Evolutionary conservation across 768 basidiomycete genomes (phyloP), one percentile per base, ranked within the genome.

Genomic region (Tremella fuciformis): DNA sequence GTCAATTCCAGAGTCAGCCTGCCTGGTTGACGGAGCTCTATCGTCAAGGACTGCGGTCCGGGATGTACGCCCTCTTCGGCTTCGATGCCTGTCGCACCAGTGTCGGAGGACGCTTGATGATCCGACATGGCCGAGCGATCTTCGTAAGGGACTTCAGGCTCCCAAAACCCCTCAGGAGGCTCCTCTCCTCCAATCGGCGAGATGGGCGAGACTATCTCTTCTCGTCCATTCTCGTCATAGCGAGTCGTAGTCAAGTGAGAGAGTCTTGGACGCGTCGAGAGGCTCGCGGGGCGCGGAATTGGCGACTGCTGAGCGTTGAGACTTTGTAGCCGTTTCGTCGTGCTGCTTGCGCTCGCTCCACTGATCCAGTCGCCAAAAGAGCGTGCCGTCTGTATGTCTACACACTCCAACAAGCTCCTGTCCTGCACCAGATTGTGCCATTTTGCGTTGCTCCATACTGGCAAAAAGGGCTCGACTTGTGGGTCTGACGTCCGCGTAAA

Each of bases 341-440:
- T 25, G 40, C 51, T 56, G 13, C 37, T 50, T 13, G 53, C 56
- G 50, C 55, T 70, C 13, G 63, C 60, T 13, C 69, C 73, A 22
- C 58, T 62, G 18, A 72, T 55, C 74, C 74, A 76, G 40, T 71
- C 63, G 13, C 71, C 68, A 37, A 76, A 55, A 16, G 53, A 48
- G 49, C 68, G 54, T 22, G 71, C 70, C 15, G 51, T 60, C 29
- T 67, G 49, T 9, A 67, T 57, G 41, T 54, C 59, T 41, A 76
- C 26, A 52, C 72, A 67, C 50, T 73, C 64, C 47, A 73, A 51
- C 51, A 75, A 44, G 16, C 57, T 34, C 15, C 55, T 59, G 8
- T 65, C 64, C 25, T 63, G 59, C 9, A 60, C 57, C 13, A 69
- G 51, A 26, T 63, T 60, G n/a, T 34, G 47, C 63, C 66, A 75